Base-by-base conservation (phyloP, 345 rosid genomes). In the Salix caprea region DNA sequence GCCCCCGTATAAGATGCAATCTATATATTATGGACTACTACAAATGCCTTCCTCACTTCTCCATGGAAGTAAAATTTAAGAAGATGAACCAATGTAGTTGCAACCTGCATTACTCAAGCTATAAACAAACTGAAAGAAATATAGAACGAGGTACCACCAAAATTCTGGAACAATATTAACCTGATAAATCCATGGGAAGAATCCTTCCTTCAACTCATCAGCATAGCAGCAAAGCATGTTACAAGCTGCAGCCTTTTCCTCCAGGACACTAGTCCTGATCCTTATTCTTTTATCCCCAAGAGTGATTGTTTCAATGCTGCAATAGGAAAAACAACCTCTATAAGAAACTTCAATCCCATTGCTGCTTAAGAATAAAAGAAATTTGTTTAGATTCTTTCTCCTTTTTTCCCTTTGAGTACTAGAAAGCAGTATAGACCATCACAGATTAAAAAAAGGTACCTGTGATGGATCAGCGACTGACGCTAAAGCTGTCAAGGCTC, bases 161-260 rank as follows among this genome's bases (percentile, higher is more conserved):
- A 79, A 65, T 64, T 65, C 34, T 52, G 15, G n/a, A 62, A 26
- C 30, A 39, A 74, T 70, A 69, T 82, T 15, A 82, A 93, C 98
- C 95, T 93, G 95, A 81, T 93, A 98, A 73, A 96, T 93, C 98
- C 99, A 96, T 65, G 99, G 99, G 74, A 88, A 96, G 79, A 96
- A 96, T 73, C 97, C 99, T 86, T 96, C 98, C 85, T 96, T 96
- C 82, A 96, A 80, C 86, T 96, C 98, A 83, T 96, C 98, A 36
- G 97, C 99, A 87, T 96, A 91, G 83, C 98, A 93, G 73, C 99
- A 96, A 12, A 96, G 84, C 99, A 95, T 93, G 86, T 93, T 93
- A 78, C 99, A 96, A 62, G 99, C 98, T 15, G 97, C 91, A 67
- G 98, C 98, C 75, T 96, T 96, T 86, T 96, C 99, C 84, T 96